Evolutionary conservation across 495 filamentous ascomycete species (phyloP).

Genomic region (Hyaloscypha variabilis): DNA sequence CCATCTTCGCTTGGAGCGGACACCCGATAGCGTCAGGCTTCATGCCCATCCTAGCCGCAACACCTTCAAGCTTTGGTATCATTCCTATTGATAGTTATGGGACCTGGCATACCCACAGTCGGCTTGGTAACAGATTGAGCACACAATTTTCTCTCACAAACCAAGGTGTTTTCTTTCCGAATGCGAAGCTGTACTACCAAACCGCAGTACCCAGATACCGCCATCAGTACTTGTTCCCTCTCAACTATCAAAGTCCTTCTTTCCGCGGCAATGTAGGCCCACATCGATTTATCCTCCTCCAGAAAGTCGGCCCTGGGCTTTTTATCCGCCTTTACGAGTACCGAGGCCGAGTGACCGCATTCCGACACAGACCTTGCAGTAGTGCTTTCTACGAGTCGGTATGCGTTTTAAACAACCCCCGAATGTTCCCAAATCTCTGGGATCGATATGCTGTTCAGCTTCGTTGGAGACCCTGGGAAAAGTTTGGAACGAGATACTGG

Average conservation of each 20-base stretch:
- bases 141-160: constrained; percentile 11
- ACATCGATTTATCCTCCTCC: neutral
- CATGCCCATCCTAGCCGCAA: constrained; percentile 3
- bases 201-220: neutral
- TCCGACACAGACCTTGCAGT: neutral
- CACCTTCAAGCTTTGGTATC: neutral
- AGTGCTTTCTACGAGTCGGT: neutral
- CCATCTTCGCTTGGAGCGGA: constrained; percentile 6
- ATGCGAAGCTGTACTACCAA: constrained; percentile 1
- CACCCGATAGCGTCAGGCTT: neutral
- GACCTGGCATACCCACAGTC: neutral
- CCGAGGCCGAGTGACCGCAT: neutral
- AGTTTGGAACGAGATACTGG: neutral
- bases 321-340: neutral
- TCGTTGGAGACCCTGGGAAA: constrained; percentile 10
- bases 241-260: neutral
- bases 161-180: constrained; percentile 9
- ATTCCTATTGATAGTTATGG: neutral
- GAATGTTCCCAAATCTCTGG: neutral
- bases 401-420: constrained; percentile 3
- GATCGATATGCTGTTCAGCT: neutral
- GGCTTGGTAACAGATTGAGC: neutral
- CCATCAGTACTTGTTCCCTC: neutral
- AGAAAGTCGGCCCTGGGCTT: constrained; percentile 7
- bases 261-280: neutral